These are phyloP conservation scores for Amylocystis lapponica DNA, from an alignment of 768 basidiomycete genomes.

Conservation along the genomic window DNA sequence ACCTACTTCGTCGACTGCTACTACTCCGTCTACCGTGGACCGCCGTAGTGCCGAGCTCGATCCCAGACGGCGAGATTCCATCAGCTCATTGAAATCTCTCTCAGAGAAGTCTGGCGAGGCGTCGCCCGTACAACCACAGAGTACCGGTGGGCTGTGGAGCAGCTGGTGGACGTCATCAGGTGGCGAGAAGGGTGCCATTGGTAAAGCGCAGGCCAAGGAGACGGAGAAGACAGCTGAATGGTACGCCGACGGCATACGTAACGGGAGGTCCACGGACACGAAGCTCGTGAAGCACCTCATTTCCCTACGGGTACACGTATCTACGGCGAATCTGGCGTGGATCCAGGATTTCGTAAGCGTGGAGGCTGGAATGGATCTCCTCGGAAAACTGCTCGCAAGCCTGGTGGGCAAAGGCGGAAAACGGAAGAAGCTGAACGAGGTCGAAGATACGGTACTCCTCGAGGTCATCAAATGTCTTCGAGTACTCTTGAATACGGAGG, in stretches of 20 bases:
- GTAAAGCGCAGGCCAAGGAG: conserved; percentile 29
- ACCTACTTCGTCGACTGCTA: conserved; percentile 29
- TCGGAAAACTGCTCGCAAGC: conserved; percentile 51
- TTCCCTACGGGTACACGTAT: conserved; percentile 77
- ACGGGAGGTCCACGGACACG: conserved; percentile 46
- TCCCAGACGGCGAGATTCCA: conserved; percentile 12
- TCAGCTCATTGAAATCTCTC: conserved; percentile 22
- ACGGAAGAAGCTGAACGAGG: conserved; percentile 51
- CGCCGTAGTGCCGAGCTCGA: conserved; percentile 37
- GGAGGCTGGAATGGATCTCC: conserved; percentile 58
- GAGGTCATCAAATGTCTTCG: conserved; percentile 79
- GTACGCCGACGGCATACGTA: conserved; percentile 59
- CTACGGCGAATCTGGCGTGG: conserved; percentile 76
- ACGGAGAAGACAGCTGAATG: conserved; percentile 45
- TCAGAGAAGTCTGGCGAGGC: conserved; percentile 20
- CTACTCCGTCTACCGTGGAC: conserved; percentile 25
- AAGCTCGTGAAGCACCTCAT: conserved; percentile 75
- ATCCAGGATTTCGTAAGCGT: conserved; percentile 68
- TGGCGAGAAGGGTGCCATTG: conserved; percentile 34
- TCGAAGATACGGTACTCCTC: conserved; percentile 60
- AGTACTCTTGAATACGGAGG: conserved; percentile 81
- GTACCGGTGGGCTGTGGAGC: conserved; percentile 70
- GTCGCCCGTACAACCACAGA: conserved; percentile 50
- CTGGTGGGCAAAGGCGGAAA: conserved; percentile 68
- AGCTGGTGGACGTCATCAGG: conserved; percentile 74